These are phyloP conservation scores for Leptographium radiaticola DNA, from an alignment of 2,329 filamentous ascomycete species.

Conservation along the genomic window DNA sequence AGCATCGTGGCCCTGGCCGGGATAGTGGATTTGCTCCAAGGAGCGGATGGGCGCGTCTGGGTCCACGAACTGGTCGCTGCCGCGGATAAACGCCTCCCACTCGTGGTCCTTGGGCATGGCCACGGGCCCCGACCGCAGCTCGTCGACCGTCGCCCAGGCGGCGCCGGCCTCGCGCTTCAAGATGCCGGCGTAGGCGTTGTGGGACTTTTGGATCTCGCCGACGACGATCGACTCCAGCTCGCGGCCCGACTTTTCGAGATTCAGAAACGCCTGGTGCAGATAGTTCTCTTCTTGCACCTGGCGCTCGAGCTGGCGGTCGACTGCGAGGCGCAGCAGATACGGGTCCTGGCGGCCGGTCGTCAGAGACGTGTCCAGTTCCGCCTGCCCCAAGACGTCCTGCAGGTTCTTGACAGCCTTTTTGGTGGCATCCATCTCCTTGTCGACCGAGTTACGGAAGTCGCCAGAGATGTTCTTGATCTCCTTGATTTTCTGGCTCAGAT, in stretches of 20 bases:
- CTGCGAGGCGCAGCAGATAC: constrained; percentile 71
- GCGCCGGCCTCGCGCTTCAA: constrained; percentile 83
- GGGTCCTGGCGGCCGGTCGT: constrained; percentile 83
- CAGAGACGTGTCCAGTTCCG: constrained; percentile 61
- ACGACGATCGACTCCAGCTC: constrained; percentile 95
- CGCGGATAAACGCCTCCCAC: constrained; percentile 71
- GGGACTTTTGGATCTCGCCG: constrained; percentile 94
- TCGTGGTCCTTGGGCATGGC: constrained; percentile 91
- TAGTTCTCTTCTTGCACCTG: constrained; percentile 98
- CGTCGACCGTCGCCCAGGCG: constrained; percentile 63
- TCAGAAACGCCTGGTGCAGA: constrained; percentile 85
- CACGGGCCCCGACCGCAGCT: constrained; percentile 71
- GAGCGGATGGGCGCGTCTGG: constrained; percentile 67
- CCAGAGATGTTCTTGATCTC: constrained; percentile 90
- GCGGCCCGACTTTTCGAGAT: constrained; percentile 84
- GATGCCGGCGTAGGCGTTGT: constrained; percentile 85
- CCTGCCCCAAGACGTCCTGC: constrained; percentile 69
- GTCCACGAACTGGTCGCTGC: constrained; percentile 77
- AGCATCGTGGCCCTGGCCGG: constrained; percentile 74
- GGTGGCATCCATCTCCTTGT: constrained; percentile 85
- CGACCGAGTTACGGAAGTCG: constrained; percentile 94
- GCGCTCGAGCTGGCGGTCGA: constrained; percentile 80
- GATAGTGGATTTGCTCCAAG: constrained; percentile 76
- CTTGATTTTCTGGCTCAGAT: constrained; percentile 92
- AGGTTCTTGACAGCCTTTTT: constrained; percentile 64